A percentile compares a stretch with the other conserved stretches of the same genome.
Evolutionary conservation across 108 stramenopile genomes (phyloP).

Genomic region (Hondaea fermentalgiana): DNA sequence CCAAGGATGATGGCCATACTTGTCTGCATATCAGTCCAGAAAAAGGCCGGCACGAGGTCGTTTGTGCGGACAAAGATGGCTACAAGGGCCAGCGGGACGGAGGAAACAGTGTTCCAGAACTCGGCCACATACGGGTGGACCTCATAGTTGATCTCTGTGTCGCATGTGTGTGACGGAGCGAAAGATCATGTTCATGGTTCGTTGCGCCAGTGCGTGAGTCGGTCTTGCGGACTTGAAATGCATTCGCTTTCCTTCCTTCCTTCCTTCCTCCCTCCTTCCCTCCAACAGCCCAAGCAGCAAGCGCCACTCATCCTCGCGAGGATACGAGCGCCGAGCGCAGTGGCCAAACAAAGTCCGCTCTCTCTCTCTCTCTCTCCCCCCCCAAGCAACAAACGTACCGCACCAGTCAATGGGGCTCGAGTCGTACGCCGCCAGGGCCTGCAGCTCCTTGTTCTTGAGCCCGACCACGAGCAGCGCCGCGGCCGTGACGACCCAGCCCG

Average conservation of each 20-base stretch:
- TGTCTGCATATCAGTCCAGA: background rate
- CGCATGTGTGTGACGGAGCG: background rate
- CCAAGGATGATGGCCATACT: background rate
- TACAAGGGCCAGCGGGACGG: background rate
- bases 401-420: conserved; percentile 16
- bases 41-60: background rate
- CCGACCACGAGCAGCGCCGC: background rate
- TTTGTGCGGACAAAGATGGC: background rate
- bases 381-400: background rate
- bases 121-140: background rate
- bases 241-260: background rate
- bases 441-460: background rate
- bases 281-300: too few relatives aligned
- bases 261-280: background rate
- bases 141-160: background rate
- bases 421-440: background rate
- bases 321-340: too few relatives aligned
- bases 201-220: too few relatives aligned
- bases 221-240: too few relatives aligned
- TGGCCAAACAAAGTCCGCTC: too few relatives aligned
- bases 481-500: background rate
- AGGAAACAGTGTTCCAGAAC: conserved; percentile 8
- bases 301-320: too few relatives aligned
- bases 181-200: background rate
- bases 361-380: too few relatives aligned